Conservation (phyloP, 192 early-diverging fungal species). For the Coemansia sp. region DNA sequence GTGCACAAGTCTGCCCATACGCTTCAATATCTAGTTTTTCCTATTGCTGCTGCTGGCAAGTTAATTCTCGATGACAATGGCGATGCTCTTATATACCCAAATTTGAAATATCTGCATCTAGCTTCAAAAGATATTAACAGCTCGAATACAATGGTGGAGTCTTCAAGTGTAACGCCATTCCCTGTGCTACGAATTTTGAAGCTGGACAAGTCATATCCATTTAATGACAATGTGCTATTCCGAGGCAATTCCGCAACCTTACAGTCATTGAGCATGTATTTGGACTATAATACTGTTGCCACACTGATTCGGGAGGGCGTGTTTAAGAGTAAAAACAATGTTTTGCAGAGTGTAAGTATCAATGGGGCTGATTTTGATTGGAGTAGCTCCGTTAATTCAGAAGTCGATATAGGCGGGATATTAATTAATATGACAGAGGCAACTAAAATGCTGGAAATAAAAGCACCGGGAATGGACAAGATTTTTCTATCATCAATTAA, state of each 20-base stretch:
- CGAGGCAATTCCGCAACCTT: slow-evolving; percentile 4
- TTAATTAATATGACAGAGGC: too few relatives aligned
- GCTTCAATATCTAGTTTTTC: too few relatives aligned
- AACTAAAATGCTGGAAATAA: not conserved
- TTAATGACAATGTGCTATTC: slow-evolving; percentile 7
- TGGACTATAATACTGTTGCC: not conserved
- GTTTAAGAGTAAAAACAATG: not conserved
- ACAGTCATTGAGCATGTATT: not conserved
- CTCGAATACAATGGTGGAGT: too few relatives aligned
- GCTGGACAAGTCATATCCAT: not conserved
- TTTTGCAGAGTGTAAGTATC: not conserved
- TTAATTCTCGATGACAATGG: too few relatives aligned
- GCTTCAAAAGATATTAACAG: too few relatives aligned
- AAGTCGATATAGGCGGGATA: not conserved
- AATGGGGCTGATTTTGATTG: not conserved
- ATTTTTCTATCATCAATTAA: too few relatives aligned
- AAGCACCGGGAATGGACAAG: not conserved
- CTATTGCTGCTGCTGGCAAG: too few relatives aligned
- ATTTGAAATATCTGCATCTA: too few relatives aligned
- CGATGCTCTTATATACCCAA: too few relatives aligned
- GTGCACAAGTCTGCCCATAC: too few relatives aligned
- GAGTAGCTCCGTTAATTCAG: not conserved
- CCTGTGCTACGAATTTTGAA: not conserved
- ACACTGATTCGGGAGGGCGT: not conserved
- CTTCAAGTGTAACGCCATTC: not conserved